Base-by-base conservation (phyloP, 1,139 yeast species). In the Debaryomyces psychrophilus region DNA sequence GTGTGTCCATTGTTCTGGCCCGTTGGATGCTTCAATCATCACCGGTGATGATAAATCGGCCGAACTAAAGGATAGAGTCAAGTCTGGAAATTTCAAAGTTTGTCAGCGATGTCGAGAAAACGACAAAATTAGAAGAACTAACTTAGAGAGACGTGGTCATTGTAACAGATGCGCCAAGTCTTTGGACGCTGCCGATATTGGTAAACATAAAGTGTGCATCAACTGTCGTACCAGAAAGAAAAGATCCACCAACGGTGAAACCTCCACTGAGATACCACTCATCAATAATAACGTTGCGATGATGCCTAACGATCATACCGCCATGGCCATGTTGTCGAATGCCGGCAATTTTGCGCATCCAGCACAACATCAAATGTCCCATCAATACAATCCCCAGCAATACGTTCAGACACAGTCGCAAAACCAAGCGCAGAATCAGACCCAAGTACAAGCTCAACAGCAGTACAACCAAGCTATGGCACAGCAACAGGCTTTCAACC, bases 1-100 rank as follows among this genome's bases (percentile, higher is more conserved):
- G 55, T 83, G 89, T 64, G 85, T 83, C 7, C 88, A 83, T 57
- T 83, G 89, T 54, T 71, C 83, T 2, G 87, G 87, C 1, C 83
- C 85, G 2, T 69, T 82, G 41, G 82, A 80, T 49, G 64, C 72
- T 8, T 67, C 73, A 35, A 72, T 73, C 28, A 65, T 71, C 34
- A 60, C 65, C 9, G 60, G 59, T 26, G 63, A 60, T 31, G 65
- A 57, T 33, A 54, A 51, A 20, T 43, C 48, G 43, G 53, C 39
- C 31, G 53, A 56, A 37, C 45, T 50, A 12, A 43, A 44, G 14
- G 57, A 50, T 8, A 34, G 37, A 9, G 40, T 62, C 50, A 54
- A 60, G 50, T 41, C 50, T 17, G 71, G 74, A 5, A 69, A 68
- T 44, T 83, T 68, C 60, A 82, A 82, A 57, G 88, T 83, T 8